A percentile compares a stretch with the other conserved stretches of the same genome.
Evolutionary conservation across 1,284 basidiomycete species (phyloP).

Genomic region (Cryptococcus sp.): DNA sequence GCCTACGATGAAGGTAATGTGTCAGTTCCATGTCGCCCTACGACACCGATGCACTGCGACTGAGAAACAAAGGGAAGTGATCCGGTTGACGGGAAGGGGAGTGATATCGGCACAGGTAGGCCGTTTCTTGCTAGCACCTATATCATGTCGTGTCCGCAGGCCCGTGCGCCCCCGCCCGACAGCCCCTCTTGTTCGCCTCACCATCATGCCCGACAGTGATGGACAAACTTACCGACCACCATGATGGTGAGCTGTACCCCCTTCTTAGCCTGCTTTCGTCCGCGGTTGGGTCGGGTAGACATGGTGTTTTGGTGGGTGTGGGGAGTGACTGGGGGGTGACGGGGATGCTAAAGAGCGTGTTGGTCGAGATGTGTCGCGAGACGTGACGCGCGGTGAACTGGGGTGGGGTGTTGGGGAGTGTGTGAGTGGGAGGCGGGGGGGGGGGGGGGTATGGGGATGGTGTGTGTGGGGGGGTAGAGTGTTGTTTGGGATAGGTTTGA

Average conservation of each 20-base stretch:
- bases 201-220: neutral
- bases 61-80: neutral
- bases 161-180: neutral
- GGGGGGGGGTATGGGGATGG: too few relatives aligned
- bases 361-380: too few relatives aligned
- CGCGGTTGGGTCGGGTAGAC: conserved; percentile 69
- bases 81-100: neutral
- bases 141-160: neutral
- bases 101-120: neutral
- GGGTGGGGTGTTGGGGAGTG: too few relatives aligned
- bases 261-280: conserved; percentile 90
- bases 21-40: neutral
- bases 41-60: too few relatives aligned
- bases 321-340: neutral
- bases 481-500: too few relatives aligned
- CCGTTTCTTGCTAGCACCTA: too few relatives aligned
- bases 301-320: conserved; percentile 18
- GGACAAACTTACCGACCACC: conserved; percentile 70
- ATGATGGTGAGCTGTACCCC: conserved; percentile 93
- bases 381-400: too few relatives aligned
- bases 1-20: conserved; percentile 53
- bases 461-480: too few relatives aligned
- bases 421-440: too few relatives aligned
- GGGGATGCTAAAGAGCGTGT: neutral
- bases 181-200: neutral